A percentile compares a stretch with the other conserved stretches of the same genome.
These are phyloP conservation scores for Aspergillus cavernicola DNA, from an alignment of 495 filamentous ascomycete species.

Conservation along the genomic window DNA sequence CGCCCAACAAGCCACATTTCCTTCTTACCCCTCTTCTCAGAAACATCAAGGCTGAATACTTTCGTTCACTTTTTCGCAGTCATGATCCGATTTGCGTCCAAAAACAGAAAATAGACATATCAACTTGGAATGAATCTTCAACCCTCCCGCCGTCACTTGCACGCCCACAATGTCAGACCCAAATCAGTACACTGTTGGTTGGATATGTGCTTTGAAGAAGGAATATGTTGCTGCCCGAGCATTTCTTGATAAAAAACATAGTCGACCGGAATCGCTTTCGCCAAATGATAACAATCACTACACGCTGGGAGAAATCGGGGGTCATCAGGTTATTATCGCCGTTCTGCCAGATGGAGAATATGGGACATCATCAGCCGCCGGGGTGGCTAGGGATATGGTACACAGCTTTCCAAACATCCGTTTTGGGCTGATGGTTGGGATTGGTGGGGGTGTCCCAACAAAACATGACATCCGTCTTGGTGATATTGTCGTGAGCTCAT, in stretches of 20 bases:
- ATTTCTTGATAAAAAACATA: slow-evolving; percentile 12
- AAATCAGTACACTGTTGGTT: slow-evolving; percentile 13
- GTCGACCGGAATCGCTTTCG: not conserved
- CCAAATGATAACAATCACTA: slow-evolving; percentile 16
- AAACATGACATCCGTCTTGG: slow-evolving; percentile 11
- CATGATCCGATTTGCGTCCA: not conserved
- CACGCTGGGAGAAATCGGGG: slow-evolving; percentile 12
- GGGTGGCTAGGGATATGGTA: slow-evolving; percentile 5
- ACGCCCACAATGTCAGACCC: slow-evolving; percentile 1
- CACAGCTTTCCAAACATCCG: slow-evolving; percentile 12
- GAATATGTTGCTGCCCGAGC: slow-evolving; percentile 14
- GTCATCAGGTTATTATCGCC: slow-evolving; percentile 13
- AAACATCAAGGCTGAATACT: not conserved
- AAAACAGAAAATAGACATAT: not conserved
- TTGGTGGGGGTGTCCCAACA: slow-evolving; percentile 4
- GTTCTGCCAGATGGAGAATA: slow-evolving; percentile 12
- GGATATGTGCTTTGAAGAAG: slow-evolving; percentile 13
- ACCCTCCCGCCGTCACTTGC: not conserved
- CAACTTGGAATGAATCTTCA: not conserved
- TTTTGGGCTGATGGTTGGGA: slow-evolving; percentile 14
- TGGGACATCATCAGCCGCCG: slow-evolving; percentile 5
- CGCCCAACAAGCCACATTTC: not conserved
- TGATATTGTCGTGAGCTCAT: slow-evolving; percentile 8
- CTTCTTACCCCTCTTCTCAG: slow-evolving; percentile 7
- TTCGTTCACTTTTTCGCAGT: not conserved